A percentile compares a stretch with the other conserved stretches of the same genome.
Evolutionary conservation across 2,329 filamentous ascomycete genomes (phyloP).

Genomic region (Zelopaecilomyces penicillatus): DNA sequence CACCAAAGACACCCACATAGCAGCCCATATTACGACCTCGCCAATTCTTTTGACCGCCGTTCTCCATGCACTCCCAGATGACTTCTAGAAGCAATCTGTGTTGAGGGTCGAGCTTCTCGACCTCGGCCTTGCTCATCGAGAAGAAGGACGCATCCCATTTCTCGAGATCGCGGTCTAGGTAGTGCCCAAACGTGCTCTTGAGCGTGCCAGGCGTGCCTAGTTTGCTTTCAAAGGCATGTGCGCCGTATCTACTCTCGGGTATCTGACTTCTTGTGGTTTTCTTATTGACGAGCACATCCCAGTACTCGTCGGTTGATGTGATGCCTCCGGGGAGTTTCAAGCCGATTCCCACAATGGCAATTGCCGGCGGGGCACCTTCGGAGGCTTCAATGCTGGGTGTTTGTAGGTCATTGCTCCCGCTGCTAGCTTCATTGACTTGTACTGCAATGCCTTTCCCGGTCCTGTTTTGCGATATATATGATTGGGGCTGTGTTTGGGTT

Average conservation of each 20-base stretch:
- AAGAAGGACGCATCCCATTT: conserved; percentile 25
- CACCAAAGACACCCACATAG: conserved; percentile 22
- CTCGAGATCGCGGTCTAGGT: conserved; percentile 16
- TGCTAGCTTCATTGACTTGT: background rate
- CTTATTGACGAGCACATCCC: conserved; percentile 23
- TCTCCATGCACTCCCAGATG: conserved; percentile 19
- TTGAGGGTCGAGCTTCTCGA: conserved; percentile 22
- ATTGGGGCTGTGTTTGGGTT: too few relatives aligned
- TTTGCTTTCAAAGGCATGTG: conserved; percentile 14
- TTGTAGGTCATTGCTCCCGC: too few relatives aligned
- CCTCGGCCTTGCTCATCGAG: conserved; percentile 19
- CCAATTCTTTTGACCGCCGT: conserved; percentile 16
- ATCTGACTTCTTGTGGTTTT: conserved; percentile 15
- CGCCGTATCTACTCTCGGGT: conserved; percentile 19
- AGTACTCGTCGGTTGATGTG: conserved; percentile 16
- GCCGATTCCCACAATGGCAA: conserved; percentile 26
- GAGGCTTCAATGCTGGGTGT: conserved; percentile 1
- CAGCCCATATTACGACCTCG: conserved; percentile 19
- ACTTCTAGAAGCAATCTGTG: conserved; percentile 20
- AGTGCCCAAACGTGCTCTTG: conserved; percentile 17
- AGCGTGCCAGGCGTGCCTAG: conserved; percentile 4
- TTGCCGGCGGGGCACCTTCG: conserved; percentile 11
- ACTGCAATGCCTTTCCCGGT: too few relatives aligned
- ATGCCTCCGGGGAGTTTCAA: conserved; percentile 24
- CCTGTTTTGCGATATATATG: too few relatives aligned